phyloP scores from a whole-genome alignment of 2,329 filamentous ascomycete genomes.

The Sporothrix pallida region DNA sequence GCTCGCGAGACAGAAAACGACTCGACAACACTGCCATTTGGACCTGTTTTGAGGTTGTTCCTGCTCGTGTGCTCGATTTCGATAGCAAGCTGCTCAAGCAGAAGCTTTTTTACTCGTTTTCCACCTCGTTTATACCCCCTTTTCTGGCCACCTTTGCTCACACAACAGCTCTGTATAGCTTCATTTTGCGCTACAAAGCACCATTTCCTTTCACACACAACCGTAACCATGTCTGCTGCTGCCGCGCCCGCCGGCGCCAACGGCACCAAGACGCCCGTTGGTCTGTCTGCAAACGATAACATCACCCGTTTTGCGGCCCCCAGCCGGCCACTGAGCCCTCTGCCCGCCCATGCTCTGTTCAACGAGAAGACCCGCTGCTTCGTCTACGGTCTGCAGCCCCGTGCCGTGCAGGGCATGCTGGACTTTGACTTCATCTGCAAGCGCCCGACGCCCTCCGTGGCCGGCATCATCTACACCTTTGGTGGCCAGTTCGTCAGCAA shows the following conservation, averaged over 20 bases:
- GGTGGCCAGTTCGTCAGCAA: constrained; percentile 99
- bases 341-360: constrained; percentile 89
- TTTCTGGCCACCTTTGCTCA: constrained; percentile 24
- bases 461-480: constrained; percentile 99
- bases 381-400: constrained; percentile 98
- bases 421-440: constrained; percentile 99
- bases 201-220: constrained; percentile 9
- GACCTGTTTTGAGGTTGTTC: not conserved
- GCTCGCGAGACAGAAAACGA: constrained; percentile 20
- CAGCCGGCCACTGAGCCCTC: constrained; percentile 88
- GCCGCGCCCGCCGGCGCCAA: constrained; percentile 56
- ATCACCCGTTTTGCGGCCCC: constrained; percentile 95
- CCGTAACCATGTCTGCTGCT: constrained; percentile 59
- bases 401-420: constrained; percentile 90
- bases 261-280: constrained; percentile 54
- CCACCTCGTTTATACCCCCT: not conserved
- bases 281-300: constrained; percentile 90
- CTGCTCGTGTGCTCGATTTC: not conserved
- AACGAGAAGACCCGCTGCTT: constrained; percentile 99
- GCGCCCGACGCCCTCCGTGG: constrained; percentile 92
- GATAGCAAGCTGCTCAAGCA: not conserved
- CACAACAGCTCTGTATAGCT: constrained; percentile 11
- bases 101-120: not conserved
- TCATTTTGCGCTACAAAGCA: not conserved
- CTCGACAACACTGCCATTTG: not conserved